Conservation (phyloP, 208 protist genomes). For the Leishmania lainsoni region DNA sequence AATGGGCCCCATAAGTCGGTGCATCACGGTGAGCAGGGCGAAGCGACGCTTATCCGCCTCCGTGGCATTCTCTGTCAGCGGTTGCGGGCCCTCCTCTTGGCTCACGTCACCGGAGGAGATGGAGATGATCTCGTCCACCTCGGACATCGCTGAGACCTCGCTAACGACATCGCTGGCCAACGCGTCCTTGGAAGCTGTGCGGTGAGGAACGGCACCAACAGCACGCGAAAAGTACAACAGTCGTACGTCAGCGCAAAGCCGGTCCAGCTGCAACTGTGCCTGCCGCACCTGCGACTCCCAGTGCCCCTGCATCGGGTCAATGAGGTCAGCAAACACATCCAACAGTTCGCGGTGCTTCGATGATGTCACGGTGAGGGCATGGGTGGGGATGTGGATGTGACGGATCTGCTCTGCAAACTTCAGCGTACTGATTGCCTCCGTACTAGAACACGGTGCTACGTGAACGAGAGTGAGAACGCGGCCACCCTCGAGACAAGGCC, state of each 20-base stretch:
- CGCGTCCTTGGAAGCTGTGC: constrained; percentile 3
- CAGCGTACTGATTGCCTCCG: constrained; percentile 68
- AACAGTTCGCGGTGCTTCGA: constrained; percentile 57
- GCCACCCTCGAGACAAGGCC: constrained; percentile 81
- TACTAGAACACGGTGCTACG: constrained; percentile 72
- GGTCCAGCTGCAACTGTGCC: constrained; percentile 47
- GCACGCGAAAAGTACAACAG: constrained; percentile 54
- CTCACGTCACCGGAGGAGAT: constrained; percentile 26
- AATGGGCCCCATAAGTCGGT: constrained; percentile 38
- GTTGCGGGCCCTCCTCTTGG: constrained; percentile 24
- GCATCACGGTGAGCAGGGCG: constrained; percentile 35
- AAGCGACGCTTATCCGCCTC: constrained; percentile 30
- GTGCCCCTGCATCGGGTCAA: constrained; percentile 64
- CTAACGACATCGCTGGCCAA: constrained; percentile 27
- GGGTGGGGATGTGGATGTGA: constrained; percentile 71
- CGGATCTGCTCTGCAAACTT: constrained; percentile 88
- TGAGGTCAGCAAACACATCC: constrained; percentile 74
- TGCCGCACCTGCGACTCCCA: constrained; percentile 51
- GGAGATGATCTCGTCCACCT: constrained; percentile 19
- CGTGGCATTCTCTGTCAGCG: constrained; percentile 22
- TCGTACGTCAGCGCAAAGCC: constrained; percentile 80
- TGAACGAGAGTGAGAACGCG: constrained; percentile 84
- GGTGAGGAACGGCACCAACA: constrained; percentile 11
- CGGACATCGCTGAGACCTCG: constrained; percentile 25
- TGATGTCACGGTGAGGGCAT: constrained; percentile 49